These are phyloP conservation scores for Physcomitrium patens DNA, from an alignment of 225 moss, liverwort and hornwort genomes.

Conservation along the genomic window DNA sequence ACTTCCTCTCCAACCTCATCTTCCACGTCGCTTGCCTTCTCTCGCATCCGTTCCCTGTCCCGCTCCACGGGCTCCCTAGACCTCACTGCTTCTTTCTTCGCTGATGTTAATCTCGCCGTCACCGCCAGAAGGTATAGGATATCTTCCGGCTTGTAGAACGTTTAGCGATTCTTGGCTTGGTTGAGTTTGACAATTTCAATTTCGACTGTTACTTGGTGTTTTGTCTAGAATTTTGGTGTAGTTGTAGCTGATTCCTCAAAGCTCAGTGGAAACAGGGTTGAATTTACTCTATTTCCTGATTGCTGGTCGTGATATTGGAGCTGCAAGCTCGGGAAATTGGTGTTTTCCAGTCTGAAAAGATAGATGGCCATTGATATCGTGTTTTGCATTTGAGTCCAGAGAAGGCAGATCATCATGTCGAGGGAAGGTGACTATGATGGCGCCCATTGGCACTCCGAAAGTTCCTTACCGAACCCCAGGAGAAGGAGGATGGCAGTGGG, in stretches of 20 bases:
- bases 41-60: constrained; percentile 42
- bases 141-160: background rate
- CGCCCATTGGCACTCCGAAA: constrained; percentile 80
- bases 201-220: background rate
- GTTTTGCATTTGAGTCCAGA: constrained; percentile 18
- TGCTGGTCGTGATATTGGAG: background rate
- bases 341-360: background rate
- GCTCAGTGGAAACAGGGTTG: background rate
- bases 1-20: constrained; percentile 31
- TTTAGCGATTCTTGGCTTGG: background rate
- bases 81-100: constrained; percentile 55
- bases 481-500: constrained; percentile 79
- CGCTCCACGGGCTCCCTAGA: constrained; percentile 38
- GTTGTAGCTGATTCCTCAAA: background rate
- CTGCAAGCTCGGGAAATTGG: background rate
- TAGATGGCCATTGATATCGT: background rate
- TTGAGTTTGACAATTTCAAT: background rate
- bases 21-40: constrained; percentile 36
- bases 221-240: background rate
- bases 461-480: constrained; percentile 73
- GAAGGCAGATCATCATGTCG: constrained; percentile 46
- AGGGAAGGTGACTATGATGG: constrained; percentile 78
- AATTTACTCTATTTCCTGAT: background rate
- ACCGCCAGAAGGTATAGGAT: constrained; percentile 38
- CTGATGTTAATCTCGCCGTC: constrained; percentile 46